These are phyloP conservation scores for Moringa oleifera DNA, from an alignment of 345 rosid genomes.

Conservation along the genomic window DNA sequence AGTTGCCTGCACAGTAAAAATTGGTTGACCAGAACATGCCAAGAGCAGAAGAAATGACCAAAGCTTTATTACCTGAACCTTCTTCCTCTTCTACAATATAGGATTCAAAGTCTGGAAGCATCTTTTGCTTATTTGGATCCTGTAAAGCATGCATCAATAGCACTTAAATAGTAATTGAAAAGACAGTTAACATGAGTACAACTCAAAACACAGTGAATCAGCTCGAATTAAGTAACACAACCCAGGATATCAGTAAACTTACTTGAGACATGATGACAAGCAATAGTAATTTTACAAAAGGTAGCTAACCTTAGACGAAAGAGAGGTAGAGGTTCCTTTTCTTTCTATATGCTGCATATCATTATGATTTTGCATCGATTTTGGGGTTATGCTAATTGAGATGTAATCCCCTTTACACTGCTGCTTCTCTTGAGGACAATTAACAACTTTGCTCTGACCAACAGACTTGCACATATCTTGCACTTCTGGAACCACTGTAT, in stretches of 20 bases:
- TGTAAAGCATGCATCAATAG: slow-evolving; percentile 20
- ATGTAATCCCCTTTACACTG: slow-evolving; percentile 31
- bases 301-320: slow-evolving; percentile 31
- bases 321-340: slow-evolving; percentile 24
- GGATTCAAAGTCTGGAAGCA: slow-evolving; percentile 67
- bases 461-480: slow-evolving; percentile 26
- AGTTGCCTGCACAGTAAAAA: background rate
- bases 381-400: slow-evolving; percentile 15
- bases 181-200: background rate
- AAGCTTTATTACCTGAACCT: slow-evolving; percentile 66
- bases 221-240: background rate
- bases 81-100: slow-evolving; percentile 75
- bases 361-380: slow-evolving; percentile 26
- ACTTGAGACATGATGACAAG: background rate
- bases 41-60: slow-evolving; percentile 1
- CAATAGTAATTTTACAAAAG: background rate
- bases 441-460: slow-evolving; percentile 24
- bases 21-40: background rate
- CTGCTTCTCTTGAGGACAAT: slow-evolving; percentile 31
- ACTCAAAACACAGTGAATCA: background rate
- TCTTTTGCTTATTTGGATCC: slow-evolving; percentile 45
- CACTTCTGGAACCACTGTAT: slow-evolving; percentile 25
- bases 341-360: slow-evolving; percentile 29
- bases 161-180: background rate
- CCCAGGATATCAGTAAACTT: background rate